Base-by-base conservation (phyloP, 2,329 filamentous ascomycete species). In the Daldinia sp. region DNA sequence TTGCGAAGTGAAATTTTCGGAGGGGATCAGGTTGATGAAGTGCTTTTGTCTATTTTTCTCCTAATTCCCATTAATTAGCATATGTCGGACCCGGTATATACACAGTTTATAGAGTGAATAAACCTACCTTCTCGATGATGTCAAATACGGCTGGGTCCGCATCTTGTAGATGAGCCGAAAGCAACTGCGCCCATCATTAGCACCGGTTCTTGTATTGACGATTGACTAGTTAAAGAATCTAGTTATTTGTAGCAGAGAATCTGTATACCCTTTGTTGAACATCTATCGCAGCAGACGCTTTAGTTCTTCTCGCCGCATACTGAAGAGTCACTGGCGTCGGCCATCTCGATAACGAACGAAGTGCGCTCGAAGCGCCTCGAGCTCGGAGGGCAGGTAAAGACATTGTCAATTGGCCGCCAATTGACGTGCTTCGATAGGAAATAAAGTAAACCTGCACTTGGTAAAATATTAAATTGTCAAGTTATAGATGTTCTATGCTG, bases 41-140 rank as follows among this genome's bases (percentile, higher is more conserved):
- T 98, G 94, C 82, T 97, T 97, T 82, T 99, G 96, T 74, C 96
- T 89, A 74, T 88, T 88, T 88, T 98, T 98, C 86, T 99, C 96
- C 93, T 97, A 65, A 67, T 65, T 65, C 10, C 18, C 13, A 18
- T 33, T 23, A 10, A 18, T 26, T 39, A 39, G 35, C 30, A 33
- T 39, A 23, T 23, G 20, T 23, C 20, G 20, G 20, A 23, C 35
- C 10, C 7, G 10, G 35, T 37, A 37, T 37, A 13, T 39, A 39
- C 3, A 39, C 35, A 39, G 35, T 5, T 18, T 44, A 44, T 20
- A 15, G 15, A 28, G 15, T 58, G n/a, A 50, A 30, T 42, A 30
- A 81, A 5, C 10, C 76, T 82, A 97, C 94, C 87, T 94, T 95
- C 81, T 97, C 92, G 74, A 98, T 89, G 76, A 98, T 98, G 60